A percentile compares a stretch with the other conserved stretches of the same genome.
phyloP scores from a whole-genome alignment of 495 filamentous ascomycete species.

The Cercophora scortea region DNA sequence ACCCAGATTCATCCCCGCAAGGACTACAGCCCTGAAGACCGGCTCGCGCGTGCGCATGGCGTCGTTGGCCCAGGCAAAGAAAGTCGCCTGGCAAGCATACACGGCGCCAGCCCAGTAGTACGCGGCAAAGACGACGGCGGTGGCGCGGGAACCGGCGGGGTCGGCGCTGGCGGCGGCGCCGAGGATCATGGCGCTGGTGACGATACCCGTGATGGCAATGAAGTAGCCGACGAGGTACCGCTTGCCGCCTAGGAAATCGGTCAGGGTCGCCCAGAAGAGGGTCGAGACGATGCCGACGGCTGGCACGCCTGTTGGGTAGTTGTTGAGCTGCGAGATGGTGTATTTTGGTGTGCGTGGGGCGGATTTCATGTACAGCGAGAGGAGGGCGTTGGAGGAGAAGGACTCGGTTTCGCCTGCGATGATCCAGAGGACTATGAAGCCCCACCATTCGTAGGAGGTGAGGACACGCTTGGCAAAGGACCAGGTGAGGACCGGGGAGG shows the following conservation, averaged over 20 bases:
- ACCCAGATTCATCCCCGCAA: slow-evolving; percentile 52
- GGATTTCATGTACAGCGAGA: slow-evolving; percentile 38
- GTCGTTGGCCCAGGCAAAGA: slow-evolving; percentile 58
- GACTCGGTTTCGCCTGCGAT: slow-evolving; percentile 45
- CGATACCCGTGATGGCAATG: slow-evolving; percentile 41
- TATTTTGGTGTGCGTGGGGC: slow-evolving; percentile 22
- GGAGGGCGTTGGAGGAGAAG: slow-evolving; percentile 40
- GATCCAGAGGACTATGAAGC: slow-evolving; percentile 45
- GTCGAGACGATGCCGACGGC: slow-evolving; percentile 48
- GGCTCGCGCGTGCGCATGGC: slow-evolving; percentile 39
- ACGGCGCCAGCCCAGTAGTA: slow-evolving; percentile 50
- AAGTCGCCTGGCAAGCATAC: slow-evolving; percentile 53
- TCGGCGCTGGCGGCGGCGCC: slow-evolving; percentile 28
- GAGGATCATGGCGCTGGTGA: slow-evolving; percentile 42
- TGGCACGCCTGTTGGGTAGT: slow-evolving; percentile 42
- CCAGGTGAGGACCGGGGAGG: slow-evolving; percentile 1
- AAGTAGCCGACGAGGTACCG: slow-evolving; percentile 48
- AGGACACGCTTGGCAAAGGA: slow-evolving; percentile 22
- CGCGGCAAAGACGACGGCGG: slow-evolving; percentile 34
- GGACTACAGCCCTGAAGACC: slow-evolving; percentile 38
- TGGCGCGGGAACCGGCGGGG: slow-evolving; percentile 11
- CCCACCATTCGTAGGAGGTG: slow-evolving; percentile 41
- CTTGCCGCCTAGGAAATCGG: slow-evolving; percentile 41
- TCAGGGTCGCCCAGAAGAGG: slow-evolving; percentile 48
- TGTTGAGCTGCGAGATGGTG: slow-evolving; percentile 40